These are phyloP conservation scores for Ascocoryne sarcoides DNA, from an alignment of 2,329 filamentous ascomycete species.

Conservation along the genomic window DNA sequence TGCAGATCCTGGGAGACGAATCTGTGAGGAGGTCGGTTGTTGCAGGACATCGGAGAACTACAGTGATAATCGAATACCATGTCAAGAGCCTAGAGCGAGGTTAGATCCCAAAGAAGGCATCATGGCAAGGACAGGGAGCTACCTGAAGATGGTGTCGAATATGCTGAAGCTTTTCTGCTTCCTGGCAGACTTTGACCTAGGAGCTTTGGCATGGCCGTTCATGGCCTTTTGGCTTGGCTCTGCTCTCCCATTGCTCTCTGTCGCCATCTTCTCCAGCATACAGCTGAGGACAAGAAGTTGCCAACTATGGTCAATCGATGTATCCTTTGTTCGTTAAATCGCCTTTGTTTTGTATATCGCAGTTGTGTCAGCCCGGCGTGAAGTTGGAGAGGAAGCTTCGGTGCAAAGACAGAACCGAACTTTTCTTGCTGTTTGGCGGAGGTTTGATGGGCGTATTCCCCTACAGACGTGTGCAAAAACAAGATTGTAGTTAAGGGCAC, in stretches of 20 bases:
- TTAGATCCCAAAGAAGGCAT: slow-evolving; percentile 3
- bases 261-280: slow-evolving; percentile 30
- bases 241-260: slow-evolving; percentile 30
- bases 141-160: slow-evolving; percentile 48
- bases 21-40: slow-evolving; percentile 58
- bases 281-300: slow-evolving; percentile 8
- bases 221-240: slow-evolving; percentile 26
- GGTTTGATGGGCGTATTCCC: too few species aligned
- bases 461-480: too few species aligned
- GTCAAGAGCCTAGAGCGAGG: slow-evolving; percentile 53
- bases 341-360: too few species aligned
- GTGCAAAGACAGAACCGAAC: too few species aligned
- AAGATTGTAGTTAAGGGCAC: too few species aligned
- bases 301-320: too few species aligned
- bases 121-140: slow-evolving; percentile 16
- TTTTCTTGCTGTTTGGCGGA: too few species aligned
- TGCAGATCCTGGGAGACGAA: slow-evolving; percentile 69
- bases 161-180: slow-evolving; percentile 27
- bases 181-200: slow-evolving; percentile 25
- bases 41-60: slow-evolving; percentile 75
- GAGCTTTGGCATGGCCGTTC: slow-evolving; percentile 32
- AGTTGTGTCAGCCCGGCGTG: too few species aligned
- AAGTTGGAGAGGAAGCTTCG: too few species aligned
- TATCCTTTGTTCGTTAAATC: too few species aligned
- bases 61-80: slow-evolving; percentile 78